Base-by-base conservation (phyloP, 2,329 filamentous ascomycete genomes). In the Incumbomyces delicatus region DNA sequence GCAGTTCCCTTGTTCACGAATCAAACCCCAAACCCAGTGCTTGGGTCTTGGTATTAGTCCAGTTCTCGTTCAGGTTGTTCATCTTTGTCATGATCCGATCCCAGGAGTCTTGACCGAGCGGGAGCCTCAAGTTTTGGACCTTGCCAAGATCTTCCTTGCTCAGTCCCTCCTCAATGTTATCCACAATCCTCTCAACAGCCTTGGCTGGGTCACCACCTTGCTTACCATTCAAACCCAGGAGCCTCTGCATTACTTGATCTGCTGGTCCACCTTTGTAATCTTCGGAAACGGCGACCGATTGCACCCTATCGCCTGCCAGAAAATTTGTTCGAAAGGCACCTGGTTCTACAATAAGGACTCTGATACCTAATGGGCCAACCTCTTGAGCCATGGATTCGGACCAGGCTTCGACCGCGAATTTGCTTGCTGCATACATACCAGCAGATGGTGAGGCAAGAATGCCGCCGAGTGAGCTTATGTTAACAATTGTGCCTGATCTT, bases 151-250 rank as follows among this genome's bases (percentile, higher is more conserved):
- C 27, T 14, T 42, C 40, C 40, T 42, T 42, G 12, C 56, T 61
- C 32, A 65, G 39, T 3, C 52, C 41, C 6, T 59, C 61, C 6
- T 61, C 63, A 39, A 60, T 41, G 1, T 62, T 64, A 36, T 82
- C 77, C 4, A 80, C 67, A 22, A 78, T 64, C 1, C 75, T 67
- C 47, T 62, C 66, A 6, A 65, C 63, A 0, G 72, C 78, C 63
- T 79, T 79, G 14, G 60, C 61, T 2, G 76, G 67, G 55, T 81
- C 76, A 0, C 78, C 78, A 0, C 64, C 68, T 61, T 81, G 76
- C 0, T 71, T 68, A 13, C 71, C 65, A 50, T 78, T 61, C 10
- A 44, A 46, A 14, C 14, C 14, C 16, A 46, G 41, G 45, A 52
- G 37, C 17, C 34, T 18, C 14, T 48, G 29, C 40, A 51, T 47